Conservation (phyloP, 129 eudicot genomes). For the Tanacetum coccineum region DNA sequence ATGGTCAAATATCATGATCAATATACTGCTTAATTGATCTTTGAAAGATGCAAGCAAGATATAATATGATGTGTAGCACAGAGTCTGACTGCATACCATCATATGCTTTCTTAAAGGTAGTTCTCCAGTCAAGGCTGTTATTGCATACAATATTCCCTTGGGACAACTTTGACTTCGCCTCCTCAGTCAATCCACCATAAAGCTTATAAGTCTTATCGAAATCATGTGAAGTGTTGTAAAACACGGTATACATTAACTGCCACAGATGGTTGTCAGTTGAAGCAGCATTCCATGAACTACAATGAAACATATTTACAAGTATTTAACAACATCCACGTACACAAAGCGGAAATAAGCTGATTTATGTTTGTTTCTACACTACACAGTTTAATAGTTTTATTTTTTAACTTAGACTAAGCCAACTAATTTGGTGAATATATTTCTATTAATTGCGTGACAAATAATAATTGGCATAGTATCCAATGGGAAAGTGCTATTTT, state of each 20-base stretch:
- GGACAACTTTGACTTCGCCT: conserved; percentile 1
- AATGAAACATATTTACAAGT: conserved; percentile 12
- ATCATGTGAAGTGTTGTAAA: conserved; percentile 31
- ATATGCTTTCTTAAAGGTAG: conserved; percentile 43
- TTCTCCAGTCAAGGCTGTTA: conserved; percentile 44
- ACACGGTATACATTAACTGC: conserved; percentile 37
- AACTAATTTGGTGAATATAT: neutral
- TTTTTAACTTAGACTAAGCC: too few species aligned
- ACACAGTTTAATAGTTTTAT: neutral
- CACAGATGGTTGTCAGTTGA: conserved; percentile 57
- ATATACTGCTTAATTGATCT: neutral
- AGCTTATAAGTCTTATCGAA: conserved; percentile 5
- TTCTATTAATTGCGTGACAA: too few species aligned
- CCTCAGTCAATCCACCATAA: conserved; percentile 13
- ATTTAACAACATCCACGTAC: neutral
- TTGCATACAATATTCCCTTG: conserved; percentile 15
- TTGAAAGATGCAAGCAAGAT: neutral
- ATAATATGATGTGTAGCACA: too few species aligned
- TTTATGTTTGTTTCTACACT: neutral
- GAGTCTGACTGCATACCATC: conserved; percentile 36
- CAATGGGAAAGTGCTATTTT: too few species aligned
- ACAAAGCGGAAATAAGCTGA: conserved; percentile 1
- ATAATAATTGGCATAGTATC: too few species aligned
- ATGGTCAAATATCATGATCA: neutral
- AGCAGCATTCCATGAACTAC: conserved; percentile 73